Evolutionary conservation across 768 basidiomycete genomes (phyloP), one percentile per base, ranked within the genome.

Genomic region (Phanerochaete carnosa): DNA sequence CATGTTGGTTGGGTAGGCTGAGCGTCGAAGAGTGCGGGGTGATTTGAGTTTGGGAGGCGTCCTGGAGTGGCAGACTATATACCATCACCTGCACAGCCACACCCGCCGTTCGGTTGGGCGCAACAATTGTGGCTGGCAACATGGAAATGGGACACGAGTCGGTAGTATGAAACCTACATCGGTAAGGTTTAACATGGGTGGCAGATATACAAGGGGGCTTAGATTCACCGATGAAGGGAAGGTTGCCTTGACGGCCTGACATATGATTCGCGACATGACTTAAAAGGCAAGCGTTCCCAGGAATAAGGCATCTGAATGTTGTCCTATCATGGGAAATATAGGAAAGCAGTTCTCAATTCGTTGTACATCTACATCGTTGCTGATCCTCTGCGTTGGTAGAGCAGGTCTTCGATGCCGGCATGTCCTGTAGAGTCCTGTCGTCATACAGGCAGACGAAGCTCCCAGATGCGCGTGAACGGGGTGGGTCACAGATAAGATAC

Each of bases 111-210:
- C 39, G 39, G 39, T 43, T 43, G 54, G 32, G 54, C 54, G 54
- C 54, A 55, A 55, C 54, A 55, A 37, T 32, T 29, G 54, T 33
- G 29, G 54, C 54, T 55, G 35, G 54, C 23, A 55, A 55, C 54
- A 39, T 43, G 54, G 54, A 25, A 25, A 55, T 55, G 54, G 33
- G 33, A 55, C 54, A 55, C 54, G 54, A 55, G 54, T 39, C 51
- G 22, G 19, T 39, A 26, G 39, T 43, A 19, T 43, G 54, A 55
- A 39, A 55, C 54, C 28, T 33, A 43, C 54, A 37, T 16, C 13
- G 35, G 39, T 43, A 43, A 43, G 39, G 54, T 55, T 55, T 23
- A 55, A 55, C 35, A 23, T 37, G 33, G 35, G 35, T 55, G 54
- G 33, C 28, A 37, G 33, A 43, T 32, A 43, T 12, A 55, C 54